phyloP scores from a whole-genome alignment of 768 basidiomycete genomes.

The Leucocoprinus birnbaumii region DNA sequence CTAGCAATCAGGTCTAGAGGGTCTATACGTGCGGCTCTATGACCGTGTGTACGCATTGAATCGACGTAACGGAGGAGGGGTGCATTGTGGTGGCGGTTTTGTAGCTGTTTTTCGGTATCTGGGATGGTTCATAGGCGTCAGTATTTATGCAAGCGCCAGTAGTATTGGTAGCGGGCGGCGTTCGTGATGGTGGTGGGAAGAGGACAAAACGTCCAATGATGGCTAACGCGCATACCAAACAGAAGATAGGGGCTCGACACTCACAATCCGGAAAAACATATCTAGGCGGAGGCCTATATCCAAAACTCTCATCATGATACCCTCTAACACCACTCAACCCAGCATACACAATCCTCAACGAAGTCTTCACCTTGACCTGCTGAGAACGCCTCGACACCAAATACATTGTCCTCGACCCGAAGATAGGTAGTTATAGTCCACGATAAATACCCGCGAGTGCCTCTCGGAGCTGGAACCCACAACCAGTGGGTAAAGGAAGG shows the following conservation, averaged over 20 bases:
- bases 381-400: not conserved
- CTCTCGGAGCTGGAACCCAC: too few relatives aligned
- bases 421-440: too few relatives aligned
- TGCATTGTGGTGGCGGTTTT: conserved; percentile 70
- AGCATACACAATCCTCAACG: not conserved
- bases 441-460: too few relatives aligned
- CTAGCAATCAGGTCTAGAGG: conserved; percentile 86
- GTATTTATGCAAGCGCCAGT: too few relatives aligned
- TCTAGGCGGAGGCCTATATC: conserved; percentile 62
- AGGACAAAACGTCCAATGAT: not conserved
- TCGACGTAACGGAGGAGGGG: conserved; percentile 86
- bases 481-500: too few relatives aligned
- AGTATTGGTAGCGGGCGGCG: too few relatives aligned
- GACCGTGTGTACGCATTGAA: conserved; percentile 80
- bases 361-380: not conserved
- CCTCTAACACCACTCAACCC: conserved; percentile 5
- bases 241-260: conserved; percentile 23
- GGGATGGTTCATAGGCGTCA: too few relatives aligned
- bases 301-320: conserved; percentile 82
- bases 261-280: conserved; percentile 73
- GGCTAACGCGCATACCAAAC: too few relatives aligned
- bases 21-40: conserved; percentile 83
- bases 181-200: not conserved
- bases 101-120: conserved; percentile 67
- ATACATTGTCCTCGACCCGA: not conserved